Evolutionary conservation across 1,139 yeast genomes (phyloP).

Genomic region (Blastobotrys raffinosifermentans): DNA sequence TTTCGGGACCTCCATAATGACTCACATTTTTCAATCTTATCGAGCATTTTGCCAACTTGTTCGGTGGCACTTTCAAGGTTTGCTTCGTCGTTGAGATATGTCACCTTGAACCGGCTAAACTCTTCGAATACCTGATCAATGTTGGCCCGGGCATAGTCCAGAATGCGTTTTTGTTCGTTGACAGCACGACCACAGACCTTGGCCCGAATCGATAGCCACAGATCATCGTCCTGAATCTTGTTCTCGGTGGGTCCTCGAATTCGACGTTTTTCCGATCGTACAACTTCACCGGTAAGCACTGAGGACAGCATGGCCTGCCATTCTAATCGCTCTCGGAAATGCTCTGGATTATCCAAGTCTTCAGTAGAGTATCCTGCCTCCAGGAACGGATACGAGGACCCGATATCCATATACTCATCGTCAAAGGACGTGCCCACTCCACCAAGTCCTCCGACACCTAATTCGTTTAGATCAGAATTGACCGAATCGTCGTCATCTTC

Average conservation of each 20-base stretch:
- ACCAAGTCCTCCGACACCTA: constrained; percentile 25
- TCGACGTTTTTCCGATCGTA: constrained; percentile 82
- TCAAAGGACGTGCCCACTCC: constrained; percentile 33
- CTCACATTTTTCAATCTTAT: constrained; percentile 62
- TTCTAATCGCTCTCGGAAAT: constrained; percentile 74
- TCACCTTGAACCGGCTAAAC: constrained; percentile 55
- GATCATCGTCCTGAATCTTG: constrained; percentile 48
- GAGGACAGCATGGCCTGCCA: constrained; percentile 94
- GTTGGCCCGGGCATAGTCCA: constrained; percentile 64
- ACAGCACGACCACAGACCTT: constrained; percentile 75
- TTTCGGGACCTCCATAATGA: constrained; percentile 74
- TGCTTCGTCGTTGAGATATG: constrained; percentile 14
- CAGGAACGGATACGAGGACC: constrained; percentile 23
- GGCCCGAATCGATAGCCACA: constrained; percentile 79
- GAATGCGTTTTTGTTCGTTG: constrained; percentile 68
- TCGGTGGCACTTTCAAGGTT: constrained; percentile 27
- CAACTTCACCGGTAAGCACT: constrained; percentile 92
- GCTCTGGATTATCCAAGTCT: constrained; percentile 34
- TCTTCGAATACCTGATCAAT: constrained; percentile 74
- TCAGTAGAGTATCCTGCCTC: constrained; percentile 18
- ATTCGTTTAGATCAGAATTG: constrained; percentile 20
- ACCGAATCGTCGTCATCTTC: constrained; percentile 27
- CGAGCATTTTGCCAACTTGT: constrained; percentile 54
- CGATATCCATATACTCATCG: constrained; percentile 31
- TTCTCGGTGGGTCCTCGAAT: constrained; percentile 44